phyloP scores from a whole-genome alignment of 345 rosid species.

The Eucalyptus virginea region DNA sequence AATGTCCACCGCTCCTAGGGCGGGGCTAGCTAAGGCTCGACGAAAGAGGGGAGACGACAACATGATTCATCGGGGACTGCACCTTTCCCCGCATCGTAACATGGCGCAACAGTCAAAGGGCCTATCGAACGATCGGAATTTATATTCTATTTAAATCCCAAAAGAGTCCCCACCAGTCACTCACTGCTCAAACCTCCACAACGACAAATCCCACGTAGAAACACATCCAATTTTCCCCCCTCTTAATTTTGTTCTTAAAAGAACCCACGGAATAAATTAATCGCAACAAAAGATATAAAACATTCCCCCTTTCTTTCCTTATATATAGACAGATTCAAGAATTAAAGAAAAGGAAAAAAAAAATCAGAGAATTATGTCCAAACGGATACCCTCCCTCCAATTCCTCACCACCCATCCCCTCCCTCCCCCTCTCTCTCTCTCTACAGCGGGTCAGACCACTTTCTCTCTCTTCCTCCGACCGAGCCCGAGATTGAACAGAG shows the following conservation, averaged over 20 bases:
- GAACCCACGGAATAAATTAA: background rate
- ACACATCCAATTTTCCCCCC: background rate
- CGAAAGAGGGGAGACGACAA: background rate
- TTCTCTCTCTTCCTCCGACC: background rate
- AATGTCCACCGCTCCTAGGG: background rate
- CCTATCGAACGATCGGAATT: background rate
- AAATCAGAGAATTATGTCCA: background rate
- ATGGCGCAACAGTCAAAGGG: background rate
- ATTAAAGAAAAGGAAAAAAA: background rate
- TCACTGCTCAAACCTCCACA: background rate
- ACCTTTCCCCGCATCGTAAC: background rate
- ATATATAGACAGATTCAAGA: background rate
- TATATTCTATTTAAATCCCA: background rate
- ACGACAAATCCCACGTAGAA: background rate
- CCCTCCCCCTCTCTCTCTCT: background rate
- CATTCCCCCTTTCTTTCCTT: background rate
- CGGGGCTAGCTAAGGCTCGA: background rate
- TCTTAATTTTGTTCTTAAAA: too few relatives aligned
- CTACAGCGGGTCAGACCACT: background rate
- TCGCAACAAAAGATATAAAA: background rate
- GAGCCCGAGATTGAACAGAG: background rate
- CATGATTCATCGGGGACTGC: background rate
- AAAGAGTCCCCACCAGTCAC: background rate
- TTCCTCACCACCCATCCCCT: background rate
- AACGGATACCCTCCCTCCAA: background rate